A percentile compares a stretch with the other conserved stretches of the same genome.
Conservation (phyloP, 768 basidiomycete genomes). For the Leccinellum luteum region DNA sequence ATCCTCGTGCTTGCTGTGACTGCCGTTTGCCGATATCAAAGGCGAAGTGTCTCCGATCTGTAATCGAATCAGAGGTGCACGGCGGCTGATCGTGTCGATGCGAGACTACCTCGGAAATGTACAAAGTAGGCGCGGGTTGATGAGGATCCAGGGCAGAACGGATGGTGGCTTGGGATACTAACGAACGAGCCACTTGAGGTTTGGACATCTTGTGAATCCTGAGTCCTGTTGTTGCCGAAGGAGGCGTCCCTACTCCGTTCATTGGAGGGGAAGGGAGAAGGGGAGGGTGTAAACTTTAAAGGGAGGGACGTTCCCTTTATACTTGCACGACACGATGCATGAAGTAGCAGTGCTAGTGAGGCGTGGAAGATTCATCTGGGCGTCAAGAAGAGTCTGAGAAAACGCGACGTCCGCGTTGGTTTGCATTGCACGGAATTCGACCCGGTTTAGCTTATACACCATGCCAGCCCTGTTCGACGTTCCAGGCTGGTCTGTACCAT, state of each 20-base stretch:
- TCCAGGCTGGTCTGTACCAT: constrained; percentile 63
- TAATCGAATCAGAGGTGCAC: constrained; percentile 13
- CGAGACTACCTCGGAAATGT: constrained; percentile 14
- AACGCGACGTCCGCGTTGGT: constrained; percentile 23
- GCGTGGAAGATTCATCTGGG: constrained; percentile 17
- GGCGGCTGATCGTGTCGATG: background rate
- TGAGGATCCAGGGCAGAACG: constrained; percentile 13
- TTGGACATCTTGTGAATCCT: constrained; percentile 17
- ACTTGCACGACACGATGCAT: constrained; percentile 17
- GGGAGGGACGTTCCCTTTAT: constrained; percentile 10
- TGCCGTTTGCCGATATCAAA: constrained; percentile 11
- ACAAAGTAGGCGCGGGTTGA: constrained; percentile 7
- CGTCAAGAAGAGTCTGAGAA: constrained; percentile 3
- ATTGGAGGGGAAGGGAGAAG: background rate
- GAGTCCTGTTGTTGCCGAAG: constrained; percentile 1
- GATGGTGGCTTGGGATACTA: constrained; percentile 1
- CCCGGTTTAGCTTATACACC: background rate
- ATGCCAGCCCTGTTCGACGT: constrained; percentile 54
- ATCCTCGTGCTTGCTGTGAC: background rate
- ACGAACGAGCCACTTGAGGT: constrained; percentile 1
- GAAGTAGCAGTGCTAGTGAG: background rate
- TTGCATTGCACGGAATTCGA: background rate
- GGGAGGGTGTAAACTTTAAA: background rate
- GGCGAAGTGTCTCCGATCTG: constrained; percentile 16
- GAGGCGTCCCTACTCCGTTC: constrained; percentile 5